phyloP scores from a whole-genome alignment of 139 green algal genomes.

The Trebouxia sp. region DNA sequence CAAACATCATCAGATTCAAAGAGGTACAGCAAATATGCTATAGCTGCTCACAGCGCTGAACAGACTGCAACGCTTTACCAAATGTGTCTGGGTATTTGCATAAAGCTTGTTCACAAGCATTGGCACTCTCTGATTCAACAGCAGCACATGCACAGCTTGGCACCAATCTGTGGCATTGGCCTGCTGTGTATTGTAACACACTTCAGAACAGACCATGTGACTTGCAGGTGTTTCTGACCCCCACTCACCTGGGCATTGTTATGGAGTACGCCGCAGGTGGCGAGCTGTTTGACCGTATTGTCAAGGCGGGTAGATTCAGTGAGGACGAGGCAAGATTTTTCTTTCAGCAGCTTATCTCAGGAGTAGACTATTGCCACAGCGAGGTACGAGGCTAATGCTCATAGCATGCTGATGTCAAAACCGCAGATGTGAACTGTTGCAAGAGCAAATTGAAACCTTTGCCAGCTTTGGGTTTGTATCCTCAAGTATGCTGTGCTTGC shows the following conservation, averaged over 20 bases:
- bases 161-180: not conserved
- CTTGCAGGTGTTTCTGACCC: constrained; percentile 66
- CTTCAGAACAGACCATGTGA: not conserved
- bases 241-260: constrained; percentile 75
- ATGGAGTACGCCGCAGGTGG: constrained; percentile 88
- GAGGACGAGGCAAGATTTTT: constrained; percentile 98
- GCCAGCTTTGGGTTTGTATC: not conserved
- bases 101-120: too few species aligned
- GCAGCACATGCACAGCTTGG: too few species aligned
- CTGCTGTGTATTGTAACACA: too few species aligned
- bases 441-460: not conserved
- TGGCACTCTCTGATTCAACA: too few species aligned
- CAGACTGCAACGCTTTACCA: not conserved
- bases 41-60: not conserved
- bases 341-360: constrained; percentile 98
- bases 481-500: not conserved
- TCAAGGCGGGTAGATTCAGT: constrained; percentile 85
- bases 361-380: constrained; percentile 92
- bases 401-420: too few species aligned
- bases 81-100: not conserved
- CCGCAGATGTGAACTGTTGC: too few species aligned
- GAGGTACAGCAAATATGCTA: constrained; percentile 59
- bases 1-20: constrained; percentile 97
- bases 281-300: constrained; percentile 97
- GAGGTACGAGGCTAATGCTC: constrained; percentile 50